Conservation (phyloP, 768 basidiomycete genomes). For the Albatrellus ellisii region DNA sequence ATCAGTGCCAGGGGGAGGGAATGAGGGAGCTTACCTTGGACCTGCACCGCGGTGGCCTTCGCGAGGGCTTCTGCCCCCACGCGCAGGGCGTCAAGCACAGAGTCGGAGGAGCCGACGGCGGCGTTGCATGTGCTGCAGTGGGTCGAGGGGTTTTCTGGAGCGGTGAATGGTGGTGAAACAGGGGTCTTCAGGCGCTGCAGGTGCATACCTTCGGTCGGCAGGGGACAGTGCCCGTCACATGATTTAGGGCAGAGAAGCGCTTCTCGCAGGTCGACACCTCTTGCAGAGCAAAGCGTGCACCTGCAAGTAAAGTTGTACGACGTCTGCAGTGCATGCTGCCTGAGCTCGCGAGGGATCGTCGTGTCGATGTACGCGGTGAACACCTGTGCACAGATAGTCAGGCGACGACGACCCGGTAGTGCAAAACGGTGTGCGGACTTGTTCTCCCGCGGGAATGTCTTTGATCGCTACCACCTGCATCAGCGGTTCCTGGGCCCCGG, state of each 20-base stretch:
- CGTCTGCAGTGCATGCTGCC: slow-evolving; percentile 46
- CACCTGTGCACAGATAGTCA: slow-evolving; percentile 32
- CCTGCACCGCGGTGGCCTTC: slow-evolving; percentile 54
- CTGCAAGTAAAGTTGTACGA: slow-evolving; percentile 71
- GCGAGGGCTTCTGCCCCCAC: slow-evolving; percentile 65
- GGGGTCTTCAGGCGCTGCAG: neutral
- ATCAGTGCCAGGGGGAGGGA: neutral
- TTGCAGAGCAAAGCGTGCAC: slow-evolving; percentile 43
- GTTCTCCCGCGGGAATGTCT: slow-evolving; percentile 49
- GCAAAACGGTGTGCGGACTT: too few relatives aligned
- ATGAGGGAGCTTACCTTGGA: slow-evolving; percentile 29
- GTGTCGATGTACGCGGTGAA: slow-evolving; percentile 79
- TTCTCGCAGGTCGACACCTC: slow-evolving; percentile 50
- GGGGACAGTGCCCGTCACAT: slow-evolving; percentile 50
- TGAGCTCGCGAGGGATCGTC: slow-evolving; percentile 42
- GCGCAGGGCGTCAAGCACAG: slow-evolving; percentile 48
- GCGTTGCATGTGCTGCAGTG: slow-evolving; percentile 45
- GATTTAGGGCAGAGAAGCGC: slow-evolving; percentile 53
- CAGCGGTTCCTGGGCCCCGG: slow-evolving; percentile 34
- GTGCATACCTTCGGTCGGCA: slow-evolving; percentile 45
- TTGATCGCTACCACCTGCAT: slow-evolving; percentile 67
- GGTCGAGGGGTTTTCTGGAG: slow-evolving; percentile 31
- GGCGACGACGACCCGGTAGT: slow-evolving; percentile 4
- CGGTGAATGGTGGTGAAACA: neutral
- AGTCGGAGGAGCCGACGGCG: slow-evolving; percentile 32